Evolutionary conservation across 2,329 filamentous ascomycete genomes (phyloP).

Genomic region (Epichloe bromicola): DNA sequence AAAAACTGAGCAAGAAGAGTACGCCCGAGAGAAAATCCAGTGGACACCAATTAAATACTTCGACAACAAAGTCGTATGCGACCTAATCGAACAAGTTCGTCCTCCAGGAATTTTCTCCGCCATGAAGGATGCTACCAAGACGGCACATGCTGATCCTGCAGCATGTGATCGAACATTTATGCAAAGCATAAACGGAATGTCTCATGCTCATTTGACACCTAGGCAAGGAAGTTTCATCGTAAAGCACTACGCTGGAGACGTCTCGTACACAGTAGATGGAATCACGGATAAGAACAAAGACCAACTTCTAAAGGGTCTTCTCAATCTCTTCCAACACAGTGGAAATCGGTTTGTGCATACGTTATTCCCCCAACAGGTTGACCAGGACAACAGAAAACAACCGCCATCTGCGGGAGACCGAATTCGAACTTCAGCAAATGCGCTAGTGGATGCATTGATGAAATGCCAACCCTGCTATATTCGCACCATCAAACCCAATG

Average conservation of each 20-base stretch:
- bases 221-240: conserved; percentile 95
- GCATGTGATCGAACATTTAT: conserved; percentile 95
- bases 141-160: conserved; percentile 88
- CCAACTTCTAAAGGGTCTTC: conserved; percentile 82
- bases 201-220: conserved; percentile 80
- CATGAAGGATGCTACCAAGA: conserved; percentile 94
- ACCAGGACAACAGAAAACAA: conserved; percentile 88
- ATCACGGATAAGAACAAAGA: conserved; percentile 99
- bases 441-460: conserved; percentile 89
- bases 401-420: conserved; percentile 93
- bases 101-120: conserved; percentile 90
- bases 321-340: conserved; percentile 75
- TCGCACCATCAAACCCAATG: conserved; percentile 97
- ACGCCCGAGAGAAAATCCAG: conserved; percentile 87
- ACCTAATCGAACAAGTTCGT: conserved; percentile 82
- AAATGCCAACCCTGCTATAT: conserved; percentile 97
- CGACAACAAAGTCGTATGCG: conserved; percentile 98
- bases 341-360: conserved; percentile 76
- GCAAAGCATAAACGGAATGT: conserved; percentile 80
- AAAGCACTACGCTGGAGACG: conserved; percentile 97
- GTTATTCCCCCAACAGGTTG: conserved; percentile 77
- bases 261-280: conserved; percentile 84
- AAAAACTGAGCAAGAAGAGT: conserved; percentile 96
- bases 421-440: conserved; percentile 89
- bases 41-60: conserved; percentile 99